These are phyloP conservation scores for Aureobasidium lini DNA, from an alignment of 2,329 filamentous ascomycete genomes.

Conservation along the genomic window DNA sequence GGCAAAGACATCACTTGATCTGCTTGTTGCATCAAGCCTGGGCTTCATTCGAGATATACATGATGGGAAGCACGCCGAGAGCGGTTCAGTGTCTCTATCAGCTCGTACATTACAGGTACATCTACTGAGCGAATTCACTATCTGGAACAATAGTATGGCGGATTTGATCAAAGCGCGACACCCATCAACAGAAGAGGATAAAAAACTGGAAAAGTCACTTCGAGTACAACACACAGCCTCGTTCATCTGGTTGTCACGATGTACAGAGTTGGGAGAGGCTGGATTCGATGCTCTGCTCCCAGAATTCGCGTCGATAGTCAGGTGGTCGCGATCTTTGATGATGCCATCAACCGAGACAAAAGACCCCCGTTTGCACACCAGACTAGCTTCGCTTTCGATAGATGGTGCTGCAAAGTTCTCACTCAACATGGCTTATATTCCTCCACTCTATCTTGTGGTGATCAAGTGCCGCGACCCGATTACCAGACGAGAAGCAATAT, in stretches of 20 bases:
- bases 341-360: background rate
- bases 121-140: background rate
- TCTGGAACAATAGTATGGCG: conserved; percentile 5
- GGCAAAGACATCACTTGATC: background rate
- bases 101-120: background rate
- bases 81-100: background rate
- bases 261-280: conserved; percentile 16
- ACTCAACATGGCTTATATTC: conserved; percentile 23
- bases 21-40: background rate
- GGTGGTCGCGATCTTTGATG: background rate
- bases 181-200: background rate
- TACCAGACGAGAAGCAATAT: conserved; percentile 20
- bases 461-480: conserved; percentile 22
- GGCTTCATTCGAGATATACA: background rate
- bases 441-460: conserved; percentile 20
- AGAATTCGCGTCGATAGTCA: conserved; percentile 19
- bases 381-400: background rate
- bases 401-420: conserved; percentile 18
- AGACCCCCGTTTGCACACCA: background rate
- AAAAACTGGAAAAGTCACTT: background rate
- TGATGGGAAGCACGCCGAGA: background rate
- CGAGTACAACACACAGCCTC: conserved; percentile 19
- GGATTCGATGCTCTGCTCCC: conserved; percentile 16
- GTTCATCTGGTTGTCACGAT: conserved; percentile 18
- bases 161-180: background rate